phyloP scores from a whole-genome alignment of 441 rosid species.

The Pelargonium citronellum region DNA sequence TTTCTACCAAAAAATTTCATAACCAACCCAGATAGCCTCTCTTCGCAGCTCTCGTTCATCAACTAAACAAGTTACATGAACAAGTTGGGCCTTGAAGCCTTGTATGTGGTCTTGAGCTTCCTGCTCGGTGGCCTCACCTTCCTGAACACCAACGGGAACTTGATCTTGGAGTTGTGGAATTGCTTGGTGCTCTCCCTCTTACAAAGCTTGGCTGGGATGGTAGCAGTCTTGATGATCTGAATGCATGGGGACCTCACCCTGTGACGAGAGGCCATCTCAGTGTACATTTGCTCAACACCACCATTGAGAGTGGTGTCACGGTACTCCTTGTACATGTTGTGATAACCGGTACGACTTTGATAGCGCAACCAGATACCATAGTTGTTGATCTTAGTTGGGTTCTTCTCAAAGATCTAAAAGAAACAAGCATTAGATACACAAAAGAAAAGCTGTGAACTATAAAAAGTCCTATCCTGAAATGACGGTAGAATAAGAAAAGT shows the following conservation, averaged over 20 bases:
- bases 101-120: conserved; percentile 34
- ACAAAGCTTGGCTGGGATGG: conserved; percentile 28
- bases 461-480: no score
- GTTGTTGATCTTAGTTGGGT: conserved; percentile 32
- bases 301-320: conserved; percentile 33
- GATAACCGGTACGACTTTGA: conserved; percentile 35
- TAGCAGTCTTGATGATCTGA: conserved; percentile 33
- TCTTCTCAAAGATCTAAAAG: conserved; percentile 30
- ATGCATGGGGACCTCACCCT: conserved; percentile 32
- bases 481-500: no score
- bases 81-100: conserved; percentile 32
- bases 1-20: conserved; percentile 18
- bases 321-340: conserved; percentile 35
- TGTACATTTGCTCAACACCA: conserved; percentile 35
- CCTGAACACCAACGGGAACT: conserved; percentile 33
- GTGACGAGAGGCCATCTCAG: conserved; percentile 34
- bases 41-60: conserved; percentile 17
- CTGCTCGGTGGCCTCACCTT: conserved; percentile 35
- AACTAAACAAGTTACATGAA: conserved; percentile 24
- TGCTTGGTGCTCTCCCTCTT: conserved; percentile 38
- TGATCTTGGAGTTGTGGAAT: conserved; percentile 34
- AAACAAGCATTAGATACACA: not conserved
- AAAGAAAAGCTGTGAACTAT: not conserved
- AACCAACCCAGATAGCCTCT: conserved; percentile 8
- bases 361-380: conserved; percentile 34